Evolutionary conservation across 2,329 filamentous ascomycete genomes (phyloP).

Genomic region (Knoxdaviesia capensis): DNA sequence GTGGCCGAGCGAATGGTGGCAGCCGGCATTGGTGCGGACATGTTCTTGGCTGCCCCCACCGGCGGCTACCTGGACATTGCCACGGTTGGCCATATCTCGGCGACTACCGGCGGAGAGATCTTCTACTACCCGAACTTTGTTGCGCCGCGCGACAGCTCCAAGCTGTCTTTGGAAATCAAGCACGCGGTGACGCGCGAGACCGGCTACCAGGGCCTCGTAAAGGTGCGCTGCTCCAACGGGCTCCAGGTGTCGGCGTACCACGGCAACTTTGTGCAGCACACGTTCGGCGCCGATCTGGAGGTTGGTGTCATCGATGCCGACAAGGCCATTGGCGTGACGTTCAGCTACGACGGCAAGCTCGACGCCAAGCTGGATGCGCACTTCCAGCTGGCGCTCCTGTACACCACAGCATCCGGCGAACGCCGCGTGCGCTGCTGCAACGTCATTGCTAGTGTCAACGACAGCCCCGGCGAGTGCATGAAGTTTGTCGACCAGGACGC

Average conservation of each 20-base stretch:
- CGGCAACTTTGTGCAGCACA: constrained; percentile 91
- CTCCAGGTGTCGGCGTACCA: constrained; percentile 87
- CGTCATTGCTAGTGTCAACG: constrained; percentile 77
- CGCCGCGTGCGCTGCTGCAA: constrained; percentile 85
- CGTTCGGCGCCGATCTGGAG: constrained; percentile 84
- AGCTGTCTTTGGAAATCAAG: constrained; percentile 66
- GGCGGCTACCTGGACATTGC: constrained; percentile 87
- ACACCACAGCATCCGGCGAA: constrained; percentile 79
- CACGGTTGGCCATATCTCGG: constrained; percentile 72
- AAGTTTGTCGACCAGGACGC: constrained; percentile 94
- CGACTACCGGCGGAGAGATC: constrained; percentile 80
- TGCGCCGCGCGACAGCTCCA: constrained; percentile 63
- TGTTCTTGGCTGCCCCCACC: constrained; percentile 81
- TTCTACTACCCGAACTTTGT: constrained; percentile 98
- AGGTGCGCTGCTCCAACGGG: constrained; percentile 93
- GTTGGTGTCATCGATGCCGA: constrained; percentile 85
- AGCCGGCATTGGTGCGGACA: constrained; percentile 71
- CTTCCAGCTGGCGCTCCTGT: constrained; percentile 87
- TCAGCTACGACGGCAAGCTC: constrained; percentile 93
- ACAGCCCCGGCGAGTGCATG: constrained; percentile 66
- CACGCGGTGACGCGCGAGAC: constrained; percentile 79
- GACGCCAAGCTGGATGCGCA: constrained; percentile 91
- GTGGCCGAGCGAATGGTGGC: constrained; percentile 74
- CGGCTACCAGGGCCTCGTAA: constrained; percentile 91
- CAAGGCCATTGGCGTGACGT: constrained; percentile 79